Evolutionary conservation across 257 asterid genomes (phyloP).

Genomic region (Solanum microdontum): DNA sequence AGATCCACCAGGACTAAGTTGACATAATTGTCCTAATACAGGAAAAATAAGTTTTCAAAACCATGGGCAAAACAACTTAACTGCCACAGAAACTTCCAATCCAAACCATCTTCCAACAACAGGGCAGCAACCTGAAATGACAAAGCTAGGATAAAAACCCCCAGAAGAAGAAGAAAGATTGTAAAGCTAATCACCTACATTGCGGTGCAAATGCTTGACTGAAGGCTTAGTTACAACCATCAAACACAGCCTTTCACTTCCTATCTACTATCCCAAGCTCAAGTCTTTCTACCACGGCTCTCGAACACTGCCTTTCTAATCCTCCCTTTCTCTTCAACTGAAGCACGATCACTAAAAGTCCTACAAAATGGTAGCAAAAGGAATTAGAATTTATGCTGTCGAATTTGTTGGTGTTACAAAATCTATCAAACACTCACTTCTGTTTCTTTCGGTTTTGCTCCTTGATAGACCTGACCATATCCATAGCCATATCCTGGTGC

Average conservation of each 20-base stretch:
- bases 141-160: constrained; percentile 25
- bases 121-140: constrained; percentile 51
- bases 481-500: constrained; percentile 84
- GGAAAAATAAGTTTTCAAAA: constrained; percentile 13
- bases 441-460: constrained; percentile 50
- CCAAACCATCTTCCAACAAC: constrained; percentile 20
- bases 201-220: constrained; percentile 8
- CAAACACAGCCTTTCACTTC: constrained; percentile 19
- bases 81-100: constrained; percentile 27
- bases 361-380: constrained; percentile 26
- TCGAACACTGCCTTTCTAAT: constrained; percentile 32
- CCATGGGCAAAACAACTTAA: constrained; percentile 34
- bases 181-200: constrained; percentile 27
- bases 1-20: constrained; percentile 13
- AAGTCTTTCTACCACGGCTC: constrained; percentile 53
- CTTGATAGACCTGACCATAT: constrained; percentile 63
- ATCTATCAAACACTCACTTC: constrained; percentile 26
- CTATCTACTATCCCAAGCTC: constrained; percentile 16
- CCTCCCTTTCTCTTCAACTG: constrained; percentile 54
- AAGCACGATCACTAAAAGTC: constrained; percentile 32
- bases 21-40: constrained; percentile 17
- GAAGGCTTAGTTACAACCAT: constrained; percentile 16
- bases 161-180: constrained; percentile 10
- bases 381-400: constrained; percentile 5
- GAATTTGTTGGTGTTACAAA: background rate